A percentile compares a stretch with the other conserved stretches of the same genome.
Evolutionary conservation across 345 rosid species (phyloP).

Genomic region (Eucalyptus pauciflora): DNA sequence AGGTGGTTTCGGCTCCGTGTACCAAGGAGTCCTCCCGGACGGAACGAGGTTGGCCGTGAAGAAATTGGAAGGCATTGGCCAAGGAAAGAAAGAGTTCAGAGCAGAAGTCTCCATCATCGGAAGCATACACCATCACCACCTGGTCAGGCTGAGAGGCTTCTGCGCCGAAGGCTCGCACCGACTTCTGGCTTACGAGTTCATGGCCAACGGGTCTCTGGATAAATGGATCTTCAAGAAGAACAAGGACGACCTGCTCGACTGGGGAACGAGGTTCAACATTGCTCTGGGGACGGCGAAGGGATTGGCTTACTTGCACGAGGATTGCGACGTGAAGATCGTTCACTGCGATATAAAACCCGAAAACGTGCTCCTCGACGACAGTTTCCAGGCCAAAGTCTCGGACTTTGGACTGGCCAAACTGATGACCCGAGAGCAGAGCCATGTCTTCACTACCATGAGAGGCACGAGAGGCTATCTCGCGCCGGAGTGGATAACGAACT

Average conservation of each 20-base stretch:
- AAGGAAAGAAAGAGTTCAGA: conserved; percentile 90
- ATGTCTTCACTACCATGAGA: conserved; percentile 81
- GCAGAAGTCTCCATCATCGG: conserved; percentile 94
- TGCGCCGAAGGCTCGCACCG: conserved; percentile 81
- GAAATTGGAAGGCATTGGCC: conserved; percentile 91
- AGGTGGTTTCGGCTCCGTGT: conserved; percentile 96
- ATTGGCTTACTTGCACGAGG: conserved; percentile 92
- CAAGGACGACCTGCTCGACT: conserved; percentile 40
- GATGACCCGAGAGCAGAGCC: conserved; percentile 87
- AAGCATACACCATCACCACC: conserved; percentile 80
- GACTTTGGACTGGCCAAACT: conserved; percentile 96
- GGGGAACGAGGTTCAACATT: conserved; percentile 76
- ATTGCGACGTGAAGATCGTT: conserved; percentile 67
- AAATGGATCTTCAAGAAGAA: conserved; percentile 71
- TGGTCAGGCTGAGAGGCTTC: conserved; percentile 90
- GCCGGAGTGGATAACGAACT: conserved; percentile 92
- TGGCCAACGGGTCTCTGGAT: conserved; percentile 80
- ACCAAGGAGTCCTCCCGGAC: conserved; percentile 61
- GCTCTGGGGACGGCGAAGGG: conserved; percentile 94
- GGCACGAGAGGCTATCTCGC: conserved; percentile 96
- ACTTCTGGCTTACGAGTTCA: conserved; percentile 77
- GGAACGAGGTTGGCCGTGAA: conserved; percentile 78
- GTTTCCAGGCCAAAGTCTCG: conserved; percentile 76
- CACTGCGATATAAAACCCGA: conserved; percentile 97
- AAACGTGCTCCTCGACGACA: conserved; percentile 73